A percentile compares a stretch with the other conserved stretches of the same genome.
These are phyloP conservation scores for Ceratocystis cubensis DNA, from an alignment of 2,329 filamentous ascomycete species.

Conservation along the genomic window DNA sequence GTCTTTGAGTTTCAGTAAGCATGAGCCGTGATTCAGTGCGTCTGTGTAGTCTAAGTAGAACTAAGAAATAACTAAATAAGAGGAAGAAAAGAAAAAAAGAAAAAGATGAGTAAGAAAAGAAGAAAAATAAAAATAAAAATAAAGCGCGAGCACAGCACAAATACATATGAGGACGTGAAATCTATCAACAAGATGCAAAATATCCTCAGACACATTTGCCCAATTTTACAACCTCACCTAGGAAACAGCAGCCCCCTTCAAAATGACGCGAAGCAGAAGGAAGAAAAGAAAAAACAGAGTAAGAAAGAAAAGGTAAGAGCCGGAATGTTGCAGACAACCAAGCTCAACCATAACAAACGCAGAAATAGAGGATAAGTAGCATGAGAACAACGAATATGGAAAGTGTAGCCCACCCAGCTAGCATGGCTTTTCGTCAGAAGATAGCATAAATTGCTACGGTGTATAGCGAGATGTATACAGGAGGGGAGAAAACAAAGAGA, in stretches of 20 bases:
- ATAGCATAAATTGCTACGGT: too few species aligned
- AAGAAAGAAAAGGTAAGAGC: background rate
- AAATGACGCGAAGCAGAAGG: background rate
- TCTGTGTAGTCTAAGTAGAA: conserved; percentile 8
- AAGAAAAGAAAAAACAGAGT: background rate
- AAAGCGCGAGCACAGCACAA: background rate
- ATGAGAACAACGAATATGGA: too few species aligned
- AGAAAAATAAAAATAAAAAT: background rate
- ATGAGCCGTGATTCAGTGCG: background rate
- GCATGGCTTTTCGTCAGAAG: too few species aligned
- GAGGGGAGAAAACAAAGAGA: background rate
- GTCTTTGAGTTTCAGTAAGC: background rate
- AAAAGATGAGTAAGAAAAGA: background rate
- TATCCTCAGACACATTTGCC: conserved; percentile 1
- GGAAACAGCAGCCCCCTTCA: background rate
- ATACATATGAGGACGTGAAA: background rate
- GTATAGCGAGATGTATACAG: too few species aligned
- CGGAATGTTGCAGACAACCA: background rate
- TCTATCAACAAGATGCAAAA: conserved; percentile 8
- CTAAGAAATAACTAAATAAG: background rate
- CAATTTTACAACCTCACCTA: background rate
- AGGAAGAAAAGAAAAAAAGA: background rate
- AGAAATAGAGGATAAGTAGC: too few species aligned
- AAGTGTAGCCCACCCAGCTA: too few species aligned
- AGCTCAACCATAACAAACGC: too few species aligned